phyloP scores from a whole-genome alignment of 148 eudicot genomes.

The Heliamphora exappendiculata region DNA sequence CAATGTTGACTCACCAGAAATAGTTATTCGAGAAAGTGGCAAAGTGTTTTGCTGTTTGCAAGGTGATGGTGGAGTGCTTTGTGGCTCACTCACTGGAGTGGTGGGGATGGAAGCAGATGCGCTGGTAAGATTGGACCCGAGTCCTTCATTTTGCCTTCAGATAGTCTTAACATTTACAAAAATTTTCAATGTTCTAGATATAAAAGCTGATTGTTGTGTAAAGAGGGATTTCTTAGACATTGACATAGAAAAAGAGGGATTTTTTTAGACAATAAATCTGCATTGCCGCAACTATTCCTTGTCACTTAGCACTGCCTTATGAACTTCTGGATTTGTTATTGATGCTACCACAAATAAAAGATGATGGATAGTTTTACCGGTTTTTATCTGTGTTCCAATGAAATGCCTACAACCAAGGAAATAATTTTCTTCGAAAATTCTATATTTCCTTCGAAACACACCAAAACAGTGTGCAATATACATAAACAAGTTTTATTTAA shows the following conservation, averaged over 20 bases:
- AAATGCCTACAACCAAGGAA: too few species aligned
- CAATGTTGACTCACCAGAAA: constrained; percentile 37
- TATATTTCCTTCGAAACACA: too few species aligned
- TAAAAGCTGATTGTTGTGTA: background rate
- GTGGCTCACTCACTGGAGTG: constrained; percentile 66
- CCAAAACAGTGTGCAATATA: too few species aligned
- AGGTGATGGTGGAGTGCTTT: constrained; percentile 73
- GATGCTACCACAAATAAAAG: background rate
- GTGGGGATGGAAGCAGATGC: constrained; percentile 75
- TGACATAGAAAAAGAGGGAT: background rate
- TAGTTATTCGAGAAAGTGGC: constrained; percentile 37
- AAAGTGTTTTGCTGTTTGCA: constrained; percentile 54
- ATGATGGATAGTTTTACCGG: background rate
- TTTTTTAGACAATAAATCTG: background rate
- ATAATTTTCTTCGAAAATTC: too few species aligned
- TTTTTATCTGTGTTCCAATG: background rate
- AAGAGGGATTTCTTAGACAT: background rate
- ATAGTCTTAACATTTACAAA: background rate
- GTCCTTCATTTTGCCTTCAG: background rate
- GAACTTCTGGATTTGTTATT: background rate
- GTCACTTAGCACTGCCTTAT: background rate
- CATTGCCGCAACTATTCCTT: background rate
- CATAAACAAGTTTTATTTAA: too few species aligned
- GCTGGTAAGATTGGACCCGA: constrained; percentile 38
- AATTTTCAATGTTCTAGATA: background rate